phyloP scores from a whole-genome alignment of 148 eudicot genomes.

The Drosera capensis region DNA sequence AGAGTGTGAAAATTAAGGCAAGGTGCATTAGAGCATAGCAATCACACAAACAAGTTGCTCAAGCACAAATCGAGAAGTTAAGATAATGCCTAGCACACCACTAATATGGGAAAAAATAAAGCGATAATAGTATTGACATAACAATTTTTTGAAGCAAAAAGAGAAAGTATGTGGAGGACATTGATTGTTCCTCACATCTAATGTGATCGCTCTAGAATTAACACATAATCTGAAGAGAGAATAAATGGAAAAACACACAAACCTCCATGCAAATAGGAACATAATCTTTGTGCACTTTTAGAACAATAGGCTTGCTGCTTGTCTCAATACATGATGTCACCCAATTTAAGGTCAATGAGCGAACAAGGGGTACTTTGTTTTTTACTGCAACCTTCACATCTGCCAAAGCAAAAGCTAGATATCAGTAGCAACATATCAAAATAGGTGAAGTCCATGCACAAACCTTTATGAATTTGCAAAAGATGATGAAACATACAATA shows the following conservation, averaged over 20 bases:
- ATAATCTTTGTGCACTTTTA: slow-evolving; percentile 88
- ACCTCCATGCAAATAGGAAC: slow-evolving; percentile 99
- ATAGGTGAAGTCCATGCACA: neutral
- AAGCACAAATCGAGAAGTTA: no score
- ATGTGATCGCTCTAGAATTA: neutral
- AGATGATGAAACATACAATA: no score
- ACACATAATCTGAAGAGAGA: neutral
- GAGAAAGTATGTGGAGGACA: no score
- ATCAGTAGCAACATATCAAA: slow-evolving; percentile 1
- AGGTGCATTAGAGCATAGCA: no score
- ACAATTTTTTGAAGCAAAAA: no score
- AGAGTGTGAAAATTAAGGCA: no score
- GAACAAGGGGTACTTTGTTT: slow-evolving; percentile 93
- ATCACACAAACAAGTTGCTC: no score
- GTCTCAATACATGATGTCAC: slow-evolving; percentile 80
- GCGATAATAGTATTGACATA: neutral
- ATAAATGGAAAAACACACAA: slow-evolving; percentile 12
- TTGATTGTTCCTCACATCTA: neutral
- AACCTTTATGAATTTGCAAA: no score
- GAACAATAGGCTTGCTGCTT: slow-evolving; percentile 66
- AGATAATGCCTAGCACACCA: no score
- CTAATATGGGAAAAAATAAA: no score
- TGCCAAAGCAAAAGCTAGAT: slow-evolving; percentile 17
- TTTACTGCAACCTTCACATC: slow-evolving; percentile 77
- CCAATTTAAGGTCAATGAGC: slow-evolving; percentile 84